Evolutionary conservation across 2,329 filamentous ascomycete species (phyloP).

Genomic region (Dactylellina leptospora): DNA sequence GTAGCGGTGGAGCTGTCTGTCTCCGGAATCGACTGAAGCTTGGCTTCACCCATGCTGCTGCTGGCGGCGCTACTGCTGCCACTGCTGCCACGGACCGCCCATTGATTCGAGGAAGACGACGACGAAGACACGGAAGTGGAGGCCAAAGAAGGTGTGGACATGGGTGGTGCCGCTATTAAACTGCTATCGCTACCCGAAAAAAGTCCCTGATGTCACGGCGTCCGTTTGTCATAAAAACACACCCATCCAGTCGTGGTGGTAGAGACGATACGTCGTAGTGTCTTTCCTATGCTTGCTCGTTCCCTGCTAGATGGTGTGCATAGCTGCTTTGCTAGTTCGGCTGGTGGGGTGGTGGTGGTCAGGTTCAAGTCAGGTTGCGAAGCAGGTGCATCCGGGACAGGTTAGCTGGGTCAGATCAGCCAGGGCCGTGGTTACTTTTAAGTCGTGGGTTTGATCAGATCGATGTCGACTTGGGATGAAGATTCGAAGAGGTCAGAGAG

Average conservation of each 20-base stretch:
- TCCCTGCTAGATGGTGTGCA: conserved; percentile 18
- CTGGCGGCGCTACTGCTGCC: conserved; percentile 15
- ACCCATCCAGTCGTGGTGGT: not conserved
- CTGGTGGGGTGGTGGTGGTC: no score
- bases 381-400: no score
- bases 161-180: not conserved
- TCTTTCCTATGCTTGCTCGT: no score
- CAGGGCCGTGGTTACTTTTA: no score
- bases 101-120: conserved; percentile 18
- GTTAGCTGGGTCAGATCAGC: no score
- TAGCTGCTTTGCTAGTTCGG: no score
- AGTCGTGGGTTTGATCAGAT: no score
- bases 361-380: conserved; percentile 4
- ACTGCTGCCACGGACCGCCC: conserved; percentile 23
- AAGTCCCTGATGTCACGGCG: no score
- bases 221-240: conserved; percentile 15
- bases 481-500: no score
- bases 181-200: no score
- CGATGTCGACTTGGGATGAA: no score
- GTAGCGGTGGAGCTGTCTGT: conserved; percentile 27
- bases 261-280: not conserved
- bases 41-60: conserved; percentile 20
- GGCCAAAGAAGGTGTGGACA: conserved; percentile 11
- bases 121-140: no score
- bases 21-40: conserved; percentile 46